phyloP scores from a whole-genome alignment of 2,329 filamentous ascomycete species.

The Didymella keratinophila region DNA sequence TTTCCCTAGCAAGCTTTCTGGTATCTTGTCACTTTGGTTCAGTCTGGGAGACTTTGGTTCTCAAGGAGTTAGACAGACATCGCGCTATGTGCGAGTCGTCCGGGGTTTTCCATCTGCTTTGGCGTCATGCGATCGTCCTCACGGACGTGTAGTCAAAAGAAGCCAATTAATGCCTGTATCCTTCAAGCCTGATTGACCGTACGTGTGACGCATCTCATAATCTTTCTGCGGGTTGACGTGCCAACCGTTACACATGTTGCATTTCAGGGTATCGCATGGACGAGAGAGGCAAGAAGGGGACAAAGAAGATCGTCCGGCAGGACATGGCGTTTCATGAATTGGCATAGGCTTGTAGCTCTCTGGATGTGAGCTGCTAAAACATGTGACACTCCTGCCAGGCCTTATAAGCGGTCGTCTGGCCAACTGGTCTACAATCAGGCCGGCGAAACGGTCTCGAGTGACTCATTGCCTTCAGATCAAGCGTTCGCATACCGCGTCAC shows the following conservation, averaged over 20 bases:
- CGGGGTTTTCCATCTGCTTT: conserved; percentile 10
- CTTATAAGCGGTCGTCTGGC: conserved; percentile 10
- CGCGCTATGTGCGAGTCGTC: conserved; percentile 29
- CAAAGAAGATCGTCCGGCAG: not conserved
- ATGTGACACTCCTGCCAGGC: not conserved
- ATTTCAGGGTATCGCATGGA: not conserved
- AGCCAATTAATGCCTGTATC: conserved; percentile 39
- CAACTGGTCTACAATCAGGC: conserved; percentile 7
- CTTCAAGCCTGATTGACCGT: not conserved
- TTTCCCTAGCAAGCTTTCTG: conserved; percentile 20
- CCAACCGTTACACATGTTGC: not conserved
- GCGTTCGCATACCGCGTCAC: conserved; percentile 14
- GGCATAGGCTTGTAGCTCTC: not conserved
- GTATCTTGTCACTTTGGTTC: conserved; percentile 24
- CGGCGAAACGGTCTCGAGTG: conserved; percentile 2
- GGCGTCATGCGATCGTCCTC: conserved; percentile 14
- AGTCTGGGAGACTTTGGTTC: conserved; percentile 20
- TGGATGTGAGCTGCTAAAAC: not conserved
- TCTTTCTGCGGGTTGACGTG: not conserved
- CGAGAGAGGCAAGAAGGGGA: not conserved
- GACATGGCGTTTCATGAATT: not conserved
- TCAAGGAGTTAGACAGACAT: conserved; percentile 32
- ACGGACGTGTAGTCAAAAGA: conserved; percentile 27
- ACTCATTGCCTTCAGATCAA: conserved; percentile 14
- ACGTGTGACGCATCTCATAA: not conserved